phyloP scores from a whole-genome alignment of 352 stramenopile species.

The Blastocystis sp. region DNA sequence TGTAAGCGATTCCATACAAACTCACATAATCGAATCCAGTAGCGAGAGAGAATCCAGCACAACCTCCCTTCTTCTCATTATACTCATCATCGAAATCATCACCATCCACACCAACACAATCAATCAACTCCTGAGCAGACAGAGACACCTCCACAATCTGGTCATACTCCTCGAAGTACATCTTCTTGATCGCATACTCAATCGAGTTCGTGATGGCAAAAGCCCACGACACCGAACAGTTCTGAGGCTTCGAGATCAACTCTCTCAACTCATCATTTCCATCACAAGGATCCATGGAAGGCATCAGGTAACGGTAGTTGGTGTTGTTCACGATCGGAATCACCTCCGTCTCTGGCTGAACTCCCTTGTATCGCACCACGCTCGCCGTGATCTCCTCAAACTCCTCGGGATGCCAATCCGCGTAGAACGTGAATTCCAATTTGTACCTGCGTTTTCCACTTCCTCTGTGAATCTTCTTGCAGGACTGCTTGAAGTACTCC shows the following conservation, averaged over 20 bases:
- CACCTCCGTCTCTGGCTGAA: neutral
- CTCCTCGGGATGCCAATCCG: neutral
- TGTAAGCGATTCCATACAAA: neutral
- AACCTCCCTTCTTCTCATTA: too few species aligned
- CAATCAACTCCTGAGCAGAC: slow-evolving; percentile 2
- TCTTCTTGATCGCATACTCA: slow-evolving; percentile 8
- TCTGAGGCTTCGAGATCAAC: neutral
- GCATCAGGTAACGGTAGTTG: neutral
- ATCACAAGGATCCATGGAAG: neutral
- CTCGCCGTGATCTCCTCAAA: neutral
- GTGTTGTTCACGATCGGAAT: neutral
- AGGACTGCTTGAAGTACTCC: too few species aligned
- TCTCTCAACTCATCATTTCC: neutral
- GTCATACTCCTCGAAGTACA: neutral
- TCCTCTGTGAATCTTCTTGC: too few species aligned
- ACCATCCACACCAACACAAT: neutral
- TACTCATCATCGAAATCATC: neutral
- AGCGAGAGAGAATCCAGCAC: neutral
- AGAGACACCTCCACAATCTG: neutral
- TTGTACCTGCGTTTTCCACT: too few species aligned
- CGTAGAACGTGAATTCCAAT: slow-evolving; percentile 6
- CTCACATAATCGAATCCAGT: neutral
- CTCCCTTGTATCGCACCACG: neutral
- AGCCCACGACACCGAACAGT: neutral
- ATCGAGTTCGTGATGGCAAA: neutral